Base-by-base conservation (phyloP, 108 stramenopile genomes). In the Pseudonitzschia multistriata region DNA sequence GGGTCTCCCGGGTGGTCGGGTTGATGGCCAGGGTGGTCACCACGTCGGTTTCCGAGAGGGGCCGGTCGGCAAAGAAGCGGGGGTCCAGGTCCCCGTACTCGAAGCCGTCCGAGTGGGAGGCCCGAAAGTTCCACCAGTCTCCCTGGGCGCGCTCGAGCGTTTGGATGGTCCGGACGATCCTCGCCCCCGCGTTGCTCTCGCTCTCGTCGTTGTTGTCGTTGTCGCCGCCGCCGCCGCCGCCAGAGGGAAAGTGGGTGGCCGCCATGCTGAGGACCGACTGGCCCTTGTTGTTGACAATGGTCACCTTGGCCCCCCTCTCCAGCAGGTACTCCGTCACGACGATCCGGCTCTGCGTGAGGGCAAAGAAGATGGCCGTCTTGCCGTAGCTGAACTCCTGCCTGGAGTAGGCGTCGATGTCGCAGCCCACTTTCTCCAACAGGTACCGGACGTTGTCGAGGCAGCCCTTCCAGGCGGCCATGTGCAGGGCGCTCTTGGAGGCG, bases 281-380 rank as follows among this genome's bases (percentile, higher is more conserved):
- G 25, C 93, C 93, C 65, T 94, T 94, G 68, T 94, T 94, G 70
- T 94, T 94, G 62, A 94, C 87, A 59, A 94, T 92, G 30, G 69
- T 54, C 2, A 91, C 83, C 25, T 78, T 68, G 7, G 86, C 86
- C 11, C 73, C 64, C 3, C 52, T 31, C 19, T 73, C 40, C 14
- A 88, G 68, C 37, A 92, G 70, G 48, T 69, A 79, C 7, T 74
- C 30, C 49, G 89, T 82, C 21, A 87, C 79, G 28, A 88, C 86
- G 47, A 63, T 67, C 53, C 93, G 82, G 62, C 64, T 76, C 60
- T 85, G 81, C 4, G 93, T 94, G 5, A 78, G 39, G 3, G 93
- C 88, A 75, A 83, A 94, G 68, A 91, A 94, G 8, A 94, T 85
- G 37, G 93, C 79, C 42, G 82, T 90, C 62, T 94, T 94, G 34